A percentile compares a stretch with the other conserved stretches of the same genome.
Conservation (phyloP, 805 yeast species). For the Metschnikowia vanudenii region DNA sequence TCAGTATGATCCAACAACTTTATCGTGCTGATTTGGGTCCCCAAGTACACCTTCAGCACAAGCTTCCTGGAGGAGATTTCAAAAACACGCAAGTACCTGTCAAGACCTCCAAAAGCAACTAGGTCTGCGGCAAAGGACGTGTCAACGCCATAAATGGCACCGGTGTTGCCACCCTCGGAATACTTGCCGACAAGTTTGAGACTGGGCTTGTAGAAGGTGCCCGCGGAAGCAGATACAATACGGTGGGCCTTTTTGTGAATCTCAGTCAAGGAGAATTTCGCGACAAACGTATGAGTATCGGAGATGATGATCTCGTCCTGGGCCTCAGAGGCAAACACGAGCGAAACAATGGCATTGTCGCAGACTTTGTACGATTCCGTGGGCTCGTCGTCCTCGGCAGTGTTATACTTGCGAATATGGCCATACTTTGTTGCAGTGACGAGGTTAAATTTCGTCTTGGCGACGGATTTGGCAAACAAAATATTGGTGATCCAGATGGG, state of each 20-base stretch:
- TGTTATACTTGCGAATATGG: slow-evolving; percentile 71
- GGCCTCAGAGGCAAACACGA: slow-evolving; percentile 33
- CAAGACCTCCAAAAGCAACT: slow-evolving; percentile 79
- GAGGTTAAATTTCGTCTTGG: slow-evolving; percentile 46
- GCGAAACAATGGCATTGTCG: slow-evolving; percentile 51
- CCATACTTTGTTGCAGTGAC: slow-evolving; percentile 74
- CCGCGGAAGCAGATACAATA: slow-evolving; percentile 43
- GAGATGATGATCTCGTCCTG: slow-evolving; percentile 54
- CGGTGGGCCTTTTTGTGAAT: slow-evolving; percentile 37
- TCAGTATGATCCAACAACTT: slow-evolving; percentile 44
- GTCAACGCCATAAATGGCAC: slow-evolving; percentile 71
- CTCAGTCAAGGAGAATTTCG: slow-evolving; percentile 44
- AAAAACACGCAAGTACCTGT: slow-evolving; percentile 79
- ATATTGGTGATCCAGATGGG: slow-evolving; percentile 77
- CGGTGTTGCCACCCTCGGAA: slow-evolving; percentile 50
- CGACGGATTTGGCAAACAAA: slow-evolving; percentile 38
- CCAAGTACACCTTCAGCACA: slow-evolving; percentile 70
- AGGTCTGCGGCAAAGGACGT: slow-evolving; percentile 39
- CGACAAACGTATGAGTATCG: slow-evolving; percentile 67
- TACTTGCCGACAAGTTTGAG: slow-evolving; percentile 66
- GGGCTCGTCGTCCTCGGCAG: slow-evolving; percentile 69
- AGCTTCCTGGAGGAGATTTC: slow-evolving; percentile 58
- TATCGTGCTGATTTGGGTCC: slow-evolving; percentile 63
- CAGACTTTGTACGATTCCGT: slow-evolving; percentile 51
- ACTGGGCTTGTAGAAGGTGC: slow-evolving; percentile 43